phyloP scores from a whole-genome alignment of 331 rosid species.

The Malus hybrid region DNA sequence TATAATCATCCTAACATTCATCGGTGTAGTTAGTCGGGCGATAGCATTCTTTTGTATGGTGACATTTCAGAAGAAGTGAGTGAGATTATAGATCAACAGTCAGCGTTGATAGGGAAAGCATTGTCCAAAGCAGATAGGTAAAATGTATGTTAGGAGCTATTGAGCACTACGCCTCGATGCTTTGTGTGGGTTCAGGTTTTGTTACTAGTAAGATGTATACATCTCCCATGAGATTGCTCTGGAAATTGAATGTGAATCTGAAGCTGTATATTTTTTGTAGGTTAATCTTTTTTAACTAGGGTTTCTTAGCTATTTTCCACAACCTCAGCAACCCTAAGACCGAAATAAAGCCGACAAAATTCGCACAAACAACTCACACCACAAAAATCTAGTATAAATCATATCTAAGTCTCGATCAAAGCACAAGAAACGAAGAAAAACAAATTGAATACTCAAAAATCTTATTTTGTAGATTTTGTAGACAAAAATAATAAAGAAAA shows the following conservation, averaged over 20 bases:
- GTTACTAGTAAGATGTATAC: neutral
- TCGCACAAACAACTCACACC: too few relatives aligned
- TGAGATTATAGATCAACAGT: neutral
- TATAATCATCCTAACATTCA: constrained; percentile 43
- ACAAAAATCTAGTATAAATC: too few relatives aligned
- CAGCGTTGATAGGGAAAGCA: neutral
- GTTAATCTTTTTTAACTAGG: too few relatives aligned
- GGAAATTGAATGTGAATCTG: neutral
- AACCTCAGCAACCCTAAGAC: too few relatives aligned
- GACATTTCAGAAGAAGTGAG: constrained; percentile 62
- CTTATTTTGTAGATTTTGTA: too few relatives aligned
- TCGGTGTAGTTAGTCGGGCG: constrained; percentile 49
- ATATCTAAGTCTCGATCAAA: too few relatives aligned
- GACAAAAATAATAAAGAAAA: too few relatives aligned
- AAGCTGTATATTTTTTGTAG: neutral
- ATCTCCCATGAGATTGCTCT: neutral
- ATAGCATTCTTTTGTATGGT: constrained; percentile 64
- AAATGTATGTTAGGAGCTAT: neutral
- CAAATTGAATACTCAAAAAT: too few relatives aligned
- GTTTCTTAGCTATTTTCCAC: too few relatives aligned
- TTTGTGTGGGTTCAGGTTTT: neutral
- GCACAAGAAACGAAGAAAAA: too few relatives aligned
- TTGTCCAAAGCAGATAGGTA: neutral
- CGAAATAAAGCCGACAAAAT: too few relatives aligned
- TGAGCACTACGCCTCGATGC: neutral